phyloP scores from a whole-genome alignment of 1,139 yeast genomes.

The Suzukiozyma palmioleophila region DNA sequence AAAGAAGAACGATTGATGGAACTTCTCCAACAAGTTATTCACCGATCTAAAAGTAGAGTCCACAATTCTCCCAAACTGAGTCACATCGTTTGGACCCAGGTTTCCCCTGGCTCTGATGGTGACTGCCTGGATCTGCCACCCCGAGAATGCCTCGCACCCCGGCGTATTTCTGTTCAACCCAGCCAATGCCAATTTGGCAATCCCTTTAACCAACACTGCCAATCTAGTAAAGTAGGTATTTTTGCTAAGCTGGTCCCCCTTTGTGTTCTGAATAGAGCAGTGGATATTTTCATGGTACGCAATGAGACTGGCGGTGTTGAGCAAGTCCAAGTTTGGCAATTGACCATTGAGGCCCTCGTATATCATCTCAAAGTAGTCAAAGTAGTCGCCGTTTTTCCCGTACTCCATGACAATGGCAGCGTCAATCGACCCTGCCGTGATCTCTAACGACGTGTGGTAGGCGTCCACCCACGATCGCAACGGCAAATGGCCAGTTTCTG shows the following conservation, averaged over 20 bases:
- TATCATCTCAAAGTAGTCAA: slow-evolving; percentile 68
- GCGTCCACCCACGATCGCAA: slow-evolving; percentile 91
- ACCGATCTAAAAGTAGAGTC: slow-evolving; percentile 87
- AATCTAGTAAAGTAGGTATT: slow-evolving; percentile 54
- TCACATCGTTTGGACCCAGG: slow-evolving; percentile 65
- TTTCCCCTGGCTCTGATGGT: slow-evolving; percentile 68
- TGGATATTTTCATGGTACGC: slow-evolving; percentile 72
- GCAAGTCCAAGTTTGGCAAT: slow-evolving; percentile 84
- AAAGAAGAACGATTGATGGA: slow-evolving; percentile 95
- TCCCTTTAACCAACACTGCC: slow-evolving; percentile 57
- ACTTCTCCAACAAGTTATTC: slow-evolving; percentile 88
- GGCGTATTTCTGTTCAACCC: slow-evolving; percentile 54
- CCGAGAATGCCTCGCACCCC: slow-evolving; percentile 90
- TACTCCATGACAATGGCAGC: slow-evolving; percentile 86
- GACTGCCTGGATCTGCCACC: slow-evolving; percentile 93
- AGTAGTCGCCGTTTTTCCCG: slow-evolving; percentile 61
- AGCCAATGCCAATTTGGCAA: slow-evolving; percentile 62
- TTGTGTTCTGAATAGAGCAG: slow-evolving; percentile 61
- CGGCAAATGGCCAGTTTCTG: slow-evolving; percentile 66
- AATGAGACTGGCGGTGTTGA: slow-evolving; percentile 73
- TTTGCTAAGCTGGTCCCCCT: slow-evolving; percentile 39
- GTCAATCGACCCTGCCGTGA: slow-evolving; percentile 94
- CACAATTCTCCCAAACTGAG: slow-evolving; percentile 85
- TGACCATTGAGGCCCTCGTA: slow-evolving; percentile 95
- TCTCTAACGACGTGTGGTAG: slow-evolving; percentile 78